These are phyloP conservation scores for Prinsepia uniflora DNA, from an alignment of 306 rosid species.

Conservation along the genomic window DNA sequence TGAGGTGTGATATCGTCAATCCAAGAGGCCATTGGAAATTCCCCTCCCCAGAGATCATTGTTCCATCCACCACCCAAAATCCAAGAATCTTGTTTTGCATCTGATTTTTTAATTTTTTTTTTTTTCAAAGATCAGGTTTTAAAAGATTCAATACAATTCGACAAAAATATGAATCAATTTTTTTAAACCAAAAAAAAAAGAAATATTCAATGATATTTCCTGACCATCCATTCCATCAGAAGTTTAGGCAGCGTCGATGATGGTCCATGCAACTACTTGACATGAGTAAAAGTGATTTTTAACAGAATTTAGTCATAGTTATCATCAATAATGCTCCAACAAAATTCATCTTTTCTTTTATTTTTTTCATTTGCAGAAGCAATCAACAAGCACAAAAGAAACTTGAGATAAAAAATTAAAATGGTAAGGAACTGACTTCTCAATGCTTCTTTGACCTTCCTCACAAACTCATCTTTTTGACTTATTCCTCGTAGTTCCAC, in stretches of 20 bases:
- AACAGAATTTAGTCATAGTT: not conserved
- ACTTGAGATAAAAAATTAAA: constrained; percentile 22
- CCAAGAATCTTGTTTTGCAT: constrained; percentile 67
- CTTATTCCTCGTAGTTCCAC: constrained; percentile 56
- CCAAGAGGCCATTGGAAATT: constrained; percentile 73
- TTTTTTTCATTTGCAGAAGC: too few species aligned
- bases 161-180: not conserved
- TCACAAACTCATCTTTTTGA: constrained; percentile 51
- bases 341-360: too few species aligned
- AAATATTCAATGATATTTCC: not conserved
- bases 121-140: constrained; percentile 6
- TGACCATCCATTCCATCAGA: not conserved
- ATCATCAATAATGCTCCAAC: not conserved
- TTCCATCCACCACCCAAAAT: constrained; percentile 97
- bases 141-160: not conserved
- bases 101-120: constrained; percentile 38
- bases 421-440: constrained; percentile 42
- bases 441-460: constrained; percentile 55
- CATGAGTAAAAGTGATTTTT: not conserved
- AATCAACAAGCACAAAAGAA: not conserved
- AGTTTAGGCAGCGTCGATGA: not conserved
- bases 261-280: not conserved
- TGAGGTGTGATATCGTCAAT: constrained; percentile 58
- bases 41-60: constrained; percentile 88
- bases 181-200: not conserved